phyloP scores from a whole-genome alignment of 331 rosid species.

The Dryas integrifolia region DNA sequence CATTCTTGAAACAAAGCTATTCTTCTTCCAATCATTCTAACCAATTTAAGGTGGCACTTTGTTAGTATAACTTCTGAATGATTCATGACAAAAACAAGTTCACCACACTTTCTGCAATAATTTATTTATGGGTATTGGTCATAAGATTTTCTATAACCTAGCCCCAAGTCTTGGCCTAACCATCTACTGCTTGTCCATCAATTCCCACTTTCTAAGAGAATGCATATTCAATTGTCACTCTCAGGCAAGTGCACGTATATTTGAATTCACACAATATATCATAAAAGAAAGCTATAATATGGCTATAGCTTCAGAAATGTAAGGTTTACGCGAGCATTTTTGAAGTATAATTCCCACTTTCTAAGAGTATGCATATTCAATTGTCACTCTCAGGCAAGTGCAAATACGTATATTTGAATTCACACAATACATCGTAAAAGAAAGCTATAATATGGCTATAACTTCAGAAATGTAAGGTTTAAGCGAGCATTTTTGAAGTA shows the following conservation, averaged over 20 bases:
- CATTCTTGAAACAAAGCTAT: background rate
- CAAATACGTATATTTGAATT: background rate
- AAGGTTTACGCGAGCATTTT: background rate
- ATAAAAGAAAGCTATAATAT: no score
- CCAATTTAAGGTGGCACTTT: background rate
- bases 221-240: constrained; percentile 9
- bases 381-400: background rate
- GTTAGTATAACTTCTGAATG: background rate
- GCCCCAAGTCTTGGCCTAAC: background rate
- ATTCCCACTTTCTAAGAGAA: background rate
- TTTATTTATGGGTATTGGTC: background rate
- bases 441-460: background rate
- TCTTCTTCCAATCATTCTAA: background rate
- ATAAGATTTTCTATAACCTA: background rate
- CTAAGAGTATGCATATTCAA: constrained; percentile 1
- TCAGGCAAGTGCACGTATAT: background rate
- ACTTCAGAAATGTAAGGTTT: background rate
- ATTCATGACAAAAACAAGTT: background rate
- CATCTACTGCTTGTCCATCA: background rate
- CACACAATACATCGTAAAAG: background rate
- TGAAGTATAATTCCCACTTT: background rate
- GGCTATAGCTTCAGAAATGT: background rate
- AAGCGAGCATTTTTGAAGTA: no score
- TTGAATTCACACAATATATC: background rate
- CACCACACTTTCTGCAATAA: background rate